phyloP scores from a whole-genome alignment of 306 rosid species.

The Bauhinia variegata region DNA sequence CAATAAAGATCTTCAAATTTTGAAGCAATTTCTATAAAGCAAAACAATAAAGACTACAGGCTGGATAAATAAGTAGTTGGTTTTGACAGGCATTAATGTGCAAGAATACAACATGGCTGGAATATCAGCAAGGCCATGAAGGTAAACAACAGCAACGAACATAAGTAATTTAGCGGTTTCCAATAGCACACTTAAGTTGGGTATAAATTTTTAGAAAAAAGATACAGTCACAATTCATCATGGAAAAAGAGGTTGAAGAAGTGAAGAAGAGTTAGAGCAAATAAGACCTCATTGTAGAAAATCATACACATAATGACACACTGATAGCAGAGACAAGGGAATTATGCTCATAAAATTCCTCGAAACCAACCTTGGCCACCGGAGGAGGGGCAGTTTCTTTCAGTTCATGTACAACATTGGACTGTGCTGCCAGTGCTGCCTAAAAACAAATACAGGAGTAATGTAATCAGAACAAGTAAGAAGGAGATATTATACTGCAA shows the following conservation, averaged over 20 bases:
- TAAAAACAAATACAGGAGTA: constrained; percentile 47
- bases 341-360: neutral
- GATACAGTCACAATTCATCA: neutral
- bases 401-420: constrained; percentile 58
- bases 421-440: constrained; percentile 79
- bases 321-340: constrained; percentile 18
- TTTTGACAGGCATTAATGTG: neutral
- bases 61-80: neutral
- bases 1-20: neutral
- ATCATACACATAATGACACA: constrained; percentile 9
- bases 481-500: neutral
- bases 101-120: neutral
- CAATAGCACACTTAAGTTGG: neutral
- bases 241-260: constrained; percentile 11
- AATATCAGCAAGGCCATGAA: neutral
- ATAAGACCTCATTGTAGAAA: constrained; percentile 3
- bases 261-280: constrained; percentile 23
- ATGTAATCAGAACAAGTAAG: constrained; percentile 19
- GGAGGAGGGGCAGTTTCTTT: constrained; percentile 64
- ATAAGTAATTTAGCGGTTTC: neutral
- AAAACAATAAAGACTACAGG: neutral
- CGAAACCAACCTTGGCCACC: constrained; percentile 58
- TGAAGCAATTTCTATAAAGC: neutral
- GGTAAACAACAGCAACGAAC: neutral
- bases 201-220: neutral